phyloP scores from a whole-genome alignment of 2,329 filamentous ascomycete species.

The Colletotrichum tamarilloi region DNA sequence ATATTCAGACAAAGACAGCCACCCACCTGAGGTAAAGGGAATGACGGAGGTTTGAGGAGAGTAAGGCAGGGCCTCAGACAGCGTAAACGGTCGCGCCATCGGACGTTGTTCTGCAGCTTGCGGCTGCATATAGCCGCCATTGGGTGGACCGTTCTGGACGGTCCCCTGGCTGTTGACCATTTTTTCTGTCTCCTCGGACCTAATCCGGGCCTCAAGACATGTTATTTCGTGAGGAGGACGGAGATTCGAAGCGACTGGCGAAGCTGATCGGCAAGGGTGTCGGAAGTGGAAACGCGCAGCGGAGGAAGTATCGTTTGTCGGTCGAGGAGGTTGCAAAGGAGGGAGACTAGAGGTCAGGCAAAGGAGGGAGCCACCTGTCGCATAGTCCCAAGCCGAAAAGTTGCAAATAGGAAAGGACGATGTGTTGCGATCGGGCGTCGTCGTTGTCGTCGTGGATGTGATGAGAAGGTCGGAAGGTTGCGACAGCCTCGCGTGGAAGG shows the following conservation, averaged over 20 bases:
- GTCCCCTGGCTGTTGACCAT: slow-evolving; percentile 32
- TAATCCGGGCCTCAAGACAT: slow-evolving; percentile 23
- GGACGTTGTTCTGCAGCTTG: slow-evolving; percentile 27
- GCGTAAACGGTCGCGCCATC: slow-evolving; percentile 62
- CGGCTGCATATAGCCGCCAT: slow-evolving; percentile 33
- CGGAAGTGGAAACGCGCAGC: slow-evolving; percentile 8
- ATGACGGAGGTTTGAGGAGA: slow-evolving; percentile 84
- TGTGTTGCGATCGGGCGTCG: slow-evolving; percentile 22
- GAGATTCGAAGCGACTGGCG: neutral
- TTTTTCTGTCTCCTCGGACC: slow-evolving; percentile 23
- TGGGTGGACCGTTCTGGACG: slow-evolving; percentile 30
- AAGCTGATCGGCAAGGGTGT: slow-evolving; percentile 11
- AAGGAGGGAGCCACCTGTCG: neutral
- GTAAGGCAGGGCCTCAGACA: slow-evolving; percentile 83
- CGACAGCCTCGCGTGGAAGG: slow-evolving; percentile 36
- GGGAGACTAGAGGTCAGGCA: neutral
- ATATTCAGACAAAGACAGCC: neutral
- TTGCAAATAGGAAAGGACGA: slow-evolving; percentile 7
- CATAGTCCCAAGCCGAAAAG: neutral
- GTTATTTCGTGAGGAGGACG: slow-evolving; percentile 8
- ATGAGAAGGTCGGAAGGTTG: slow-evolving; percentile 34
- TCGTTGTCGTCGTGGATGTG: slow-evolving; percentile 30
- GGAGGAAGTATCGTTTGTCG: neutral
- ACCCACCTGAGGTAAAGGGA: slow-evolving; percentile 79
- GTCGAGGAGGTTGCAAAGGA: neutral